phyloP scores from a whole-genome alignment of 352 stramenopile species.

The Globisporangium carolinianum region DNA sequence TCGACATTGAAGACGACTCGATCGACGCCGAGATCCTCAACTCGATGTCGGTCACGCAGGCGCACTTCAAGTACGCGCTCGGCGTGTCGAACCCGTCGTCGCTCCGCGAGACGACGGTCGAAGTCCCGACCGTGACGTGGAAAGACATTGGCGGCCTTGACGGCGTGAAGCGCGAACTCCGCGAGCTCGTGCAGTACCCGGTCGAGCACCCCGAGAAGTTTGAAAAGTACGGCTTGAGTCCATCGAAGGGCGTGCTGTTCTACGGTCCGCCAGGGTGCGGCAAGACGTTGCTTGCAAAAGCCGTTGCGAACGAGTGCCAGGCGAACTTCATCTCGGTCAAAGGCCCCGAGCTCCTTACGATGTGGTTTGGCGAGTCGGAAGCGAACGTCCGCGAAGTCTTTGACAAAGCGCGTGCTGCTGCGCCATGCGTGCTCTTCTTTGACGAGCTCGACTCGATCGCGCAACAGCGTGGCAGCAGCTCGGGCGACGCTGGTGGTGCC shows the following conservation, averaged over 20 bases:
- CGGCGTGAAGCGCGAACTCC: slow-evolving; percentile 97
- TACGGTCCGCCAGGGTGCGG: slow-evolving; percentile 99
- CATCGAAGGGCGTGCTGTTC: slow-evolving; percentile 98
- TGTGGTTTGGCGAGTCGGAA: slow-evolving; percentile 99
- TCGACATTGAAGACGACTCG: slow-evolving; percentile 99
- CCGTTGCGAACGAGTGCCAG: slow-evolving; percentile 99
- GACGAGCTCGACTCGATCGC: slow-evolving; percentile 99
- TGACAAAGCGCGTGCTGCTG: slow-evolving; percentile 96
- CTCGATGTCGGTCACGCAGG: slow-evolving; percentile 97
- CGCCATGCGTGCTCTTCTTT: slow-evolving; percentile 99
- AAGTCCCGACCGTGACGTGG: slow-evolving; percentile 98
- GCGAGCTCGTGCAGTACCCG: slow-evolving; percentile 99
- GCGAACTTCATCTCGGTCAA: slow-evolving; percentile 99
- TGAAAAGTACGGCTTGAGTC: slow-evolving; percentile 94
- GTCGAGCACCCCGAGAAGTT: slow-evolving; percentile 99
- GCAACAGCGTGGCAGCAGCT: slow-evolving; percentile 92
- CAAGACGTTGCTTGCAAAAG: slow-evolving; percentile 99
- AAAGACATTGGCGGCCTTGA: slow-evolving; percentile 99
- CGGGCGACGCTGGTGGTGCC: slow-evolving; percentile 94
- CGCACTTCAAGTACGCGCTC: slow-evolving; percentile 99
- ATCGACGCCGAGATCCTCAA: slow-evolving; percentile 99
- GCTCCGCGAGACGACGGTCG: slow-evolving; percentile 98
- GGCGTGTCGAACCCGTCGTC: slow-evolving; percentile 97
- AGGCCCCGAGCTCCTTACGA: slow-evolving; percentile 98
- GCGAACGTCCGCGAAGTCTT: slow-evolving; percentile 99